phyloP scores from a whole-genome alignment of 2,329 filamentous ascomycete genomes.

The Helotiales sp. region DNA sequence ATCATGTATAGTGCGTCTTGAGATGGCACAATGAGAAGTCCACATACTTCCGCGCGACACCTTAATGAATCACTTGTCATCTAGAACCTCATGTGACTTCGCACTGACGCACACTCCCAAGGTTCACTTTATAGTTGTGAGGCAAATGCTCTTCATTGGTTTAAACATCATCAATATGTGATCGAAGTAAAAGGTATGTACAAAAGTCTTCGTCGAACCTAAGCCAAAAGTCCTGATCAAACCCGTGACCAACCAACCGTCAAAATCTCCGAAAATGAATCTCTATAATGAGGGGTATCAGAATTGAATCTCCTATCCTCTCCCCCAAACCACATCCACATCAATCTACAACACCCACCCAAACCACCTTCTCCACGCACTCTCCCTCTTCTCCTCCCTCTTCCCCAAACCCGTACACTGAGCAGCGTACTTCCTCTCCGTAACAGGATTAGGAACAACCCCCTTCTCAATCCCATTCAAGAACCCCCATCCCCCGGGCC shows the following conservation, averaged over 20 bases:
- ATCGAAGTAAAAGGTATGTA: not conserved
- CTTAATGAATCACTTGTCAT: too few species aligned
- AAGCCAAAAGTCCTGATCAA: not conserved
- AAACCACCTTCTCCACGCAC: not conserved
- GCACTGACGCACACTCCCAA: too few species aligned
- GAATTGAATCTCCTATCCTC: not conserved
- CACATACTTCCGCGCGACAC: too few species aligned
- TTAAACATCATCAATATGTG: not conserved
- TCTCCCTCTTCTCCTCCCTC: not conserved
- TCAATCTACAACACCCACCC: too few species aligned
- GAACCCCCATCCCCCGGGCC: conserved; percentile 40
- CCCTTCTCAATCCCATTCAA: conserved; percentile 38
- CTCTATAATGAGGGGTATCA: not conserved
- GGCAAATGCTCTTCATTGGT: too few species aligned
- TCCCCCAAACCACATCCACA: too few species aligned
- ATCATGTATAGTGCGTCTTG: too few species aligned
- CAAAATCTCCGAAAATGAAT: not conserved
- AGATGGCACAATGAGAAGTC: too few species aligned
- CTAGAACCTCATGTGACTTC: too few species aligned
- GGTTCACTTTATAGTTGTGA: too few species aligned
- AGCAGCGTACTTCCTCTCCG: conserved; percentile 21
- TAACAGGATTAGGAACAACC: conserved; percentile 37
- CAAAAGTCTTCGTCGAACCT: not conserved
- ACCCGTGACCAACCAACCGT: not conserved
- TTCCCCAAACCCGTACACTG: conserved; percentile 23